Conservation (phyloP, 805 yeast species). For the baker's yeast (Saccharomyces cerevisiae) region DNA sequence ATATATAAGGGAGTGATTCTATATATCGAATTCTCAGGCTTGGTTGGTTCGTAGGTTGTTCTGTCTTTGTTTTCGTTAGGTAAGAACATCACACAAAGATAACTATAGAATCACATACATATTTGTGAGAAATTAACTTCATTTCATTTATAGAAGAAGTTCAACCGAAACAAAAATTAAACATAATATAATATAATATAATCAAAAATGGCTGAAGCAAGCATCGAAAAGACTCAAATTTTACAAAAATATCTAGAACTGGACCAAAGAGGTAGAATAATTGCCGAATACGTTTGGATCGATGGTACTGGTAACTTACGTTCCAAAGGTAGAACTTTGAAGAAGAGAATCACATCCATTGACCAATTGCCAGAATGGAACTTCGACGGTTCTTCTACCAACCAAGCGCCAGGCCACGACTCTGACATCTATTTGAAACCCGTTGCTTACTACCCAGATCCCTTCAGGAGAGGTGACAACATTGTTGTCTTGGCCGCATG, state of each 20-base stretch:
- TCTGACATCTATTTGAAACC: slow-evolving; percentile 94
- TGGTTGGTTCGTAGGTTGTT: not conserved
- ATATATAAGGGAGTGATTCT: not conserved
- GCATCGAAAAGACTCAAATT: slow-evolving; percentile 58
- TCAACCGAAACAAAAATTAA: not conserved
- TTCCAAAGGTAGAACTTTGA: slow-evolving; percentile 87
- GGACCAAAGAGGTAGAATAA: slow-evolving; percentile 75
- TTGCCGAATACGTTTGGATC: slow-evolving; percentile 98
- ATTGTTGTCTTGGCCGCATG: slow-evolving; percentile 90
- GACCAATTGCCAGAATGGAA: slow-evolving; percentile 98
- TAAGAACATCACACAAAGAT: not conserved
- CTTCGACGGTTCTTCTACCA: slow-evolving; percentile 97
- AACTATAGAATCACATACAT: not conserved
- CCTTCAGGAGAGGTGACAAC: slow-evolving; percentile 97
- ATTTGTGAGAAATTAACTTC: not conserved
- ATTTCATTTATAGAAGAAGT: not conserved
- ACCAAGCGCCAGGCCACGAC: slow-evolving; percentile 97
- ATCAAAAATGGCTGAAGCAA: slow-evolving; percentile 14
- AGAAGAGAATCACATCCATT: slow-evolving; percentile 55
- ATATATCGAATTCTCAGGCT: not conserved
- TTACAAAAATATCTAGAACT: slow-evolving; percentile 76
- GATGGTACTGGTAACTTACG: slow-evolving; percentile 87
- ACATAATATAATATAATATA: not conserved
- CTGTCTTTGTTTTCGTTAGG: not conserved
- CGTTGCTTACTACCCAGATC: slow-evolving; percentile 91